Conservation (phyloP, 2,329 filamentous ascomycete species). For the Penicillium brevicompactum region DNA sequence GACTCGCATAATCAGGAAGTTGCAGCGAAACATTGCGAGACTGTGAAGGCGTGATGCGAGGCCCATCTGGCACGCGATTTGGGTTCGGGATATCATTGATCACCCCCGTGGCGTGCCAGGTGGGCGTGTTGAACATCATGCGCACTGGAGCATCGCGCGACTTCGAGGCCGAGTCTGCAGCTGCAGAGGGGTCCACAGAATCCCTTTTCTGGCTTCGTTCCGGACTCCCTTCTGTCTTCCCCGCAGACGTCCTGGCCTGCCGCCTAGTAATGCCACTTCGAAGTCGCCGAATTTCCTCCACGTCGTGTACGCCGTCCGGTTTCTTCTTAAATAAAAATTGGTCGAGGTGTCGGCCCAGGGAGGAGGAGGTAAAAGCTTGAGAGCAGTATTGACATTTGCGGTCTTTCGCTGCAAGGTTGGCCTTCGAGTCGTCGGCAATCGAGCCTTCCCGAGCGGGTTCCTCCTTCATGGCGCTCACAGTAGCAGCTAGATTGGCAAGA, state of each 20-base stretch:
- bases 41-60: slow-evolving; percentile 36
- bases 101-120: slow-evolving; percentile 76
- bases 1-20: slow-evolving; percentile 57
- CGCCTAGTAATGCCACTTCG: slow-evolving; percentile 83
- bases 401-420: slow-evolving; percentile 69
- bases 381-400: slow-evolving; percentile 85
- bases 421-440: slow-evolving; percentile 38
- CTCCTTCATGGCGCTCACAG: slow-evolving; percentile 13
- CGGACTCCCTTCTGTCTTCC: slow-evolving; percentile 60
- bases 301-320: slow-evolving; percentile 87
- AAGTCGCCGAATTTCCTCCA: slow-evolving; percentile 82
- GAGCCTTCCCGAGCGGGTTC: slow-evolving; percentile 35
- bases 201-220: slow-evolving; percentile 56
- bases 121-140: slow-evolving; percentile 61
- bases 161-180: slow-evolving; percentile 39
- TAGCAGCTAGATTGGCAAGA: too few species aligned
- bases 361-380: slow-evolving; percentile 90
- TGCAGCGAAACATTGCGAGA: slow-evolving; percentile 33
- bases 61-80: slow-evolving; percentile 46
- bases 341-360: slow-evolving; percentile 88
- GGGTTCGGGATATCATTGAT: slow-evolving; percentile 71
- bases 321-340: slow-evolving; percentile 94
- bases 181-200: slow-evolving; percentile 33
- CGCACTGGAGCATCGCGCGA: slow-evolving; percentile 40
- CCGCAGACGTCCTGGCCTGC: slow-evolving; percentile 69